phyloP scores from a whole-genome alignment of 805 yeast genomes.

The Pichia sporocuriosa region DNA sequence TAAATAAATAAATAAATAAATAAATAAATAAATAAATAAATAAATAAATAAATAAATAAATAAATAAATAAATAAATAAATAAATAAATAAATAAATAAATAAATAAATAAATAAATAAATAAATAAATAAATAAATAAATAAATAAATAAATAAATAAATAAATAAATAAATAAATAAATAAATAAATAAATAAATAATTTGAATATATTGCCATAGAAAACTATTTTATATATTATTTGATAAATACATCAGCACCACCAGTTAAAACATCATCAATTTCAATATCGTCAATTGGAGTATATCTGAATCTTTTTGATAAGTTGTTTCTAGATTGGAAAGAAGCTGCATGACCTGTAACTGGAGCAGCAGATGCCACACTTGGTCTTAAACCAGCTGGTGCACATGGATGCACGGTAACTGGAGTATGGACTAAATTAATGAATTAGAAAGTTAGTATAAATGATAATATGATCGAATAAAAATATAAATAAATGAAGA shows the following conservation, averaged over 20 bases:
- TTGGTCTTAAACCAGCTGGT: conserved; percentile 30
- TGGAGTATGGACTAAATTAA: conserved; percentile 16
- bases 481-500: not conserved
- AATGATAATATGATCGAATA: not conserved
- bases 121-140: no score
- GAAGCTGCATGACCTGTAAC: conserved; percentile 14
- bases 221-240: no score
- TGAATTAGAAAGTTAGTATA: conserved; percentile 1
- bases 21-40: not conserved
- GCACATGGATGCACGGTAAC: conserved; percentile 33
- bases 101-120: no score
- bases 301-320: conserved; percentile 73
- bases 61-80: no score
- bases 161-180: not conserved
- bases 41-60: no score
- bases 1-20: not conserved
- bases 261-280: conserved; percentile 68
- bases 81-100: no score
- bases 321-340: conserved; percentile 49
- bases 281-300: conserved; percentile 56
- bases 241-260: conserved; percentile 67
- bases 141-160: no score
- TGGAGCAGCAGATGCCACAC: conserved; percentile 9
- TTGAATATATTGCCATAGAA: no score
- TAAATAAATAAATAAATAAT: not conserved